These are phyloP conservation scores for Setaria italica DNA, from an alignment of 202 grass and related monocot species.

Conservation along the genomic window DNA sequence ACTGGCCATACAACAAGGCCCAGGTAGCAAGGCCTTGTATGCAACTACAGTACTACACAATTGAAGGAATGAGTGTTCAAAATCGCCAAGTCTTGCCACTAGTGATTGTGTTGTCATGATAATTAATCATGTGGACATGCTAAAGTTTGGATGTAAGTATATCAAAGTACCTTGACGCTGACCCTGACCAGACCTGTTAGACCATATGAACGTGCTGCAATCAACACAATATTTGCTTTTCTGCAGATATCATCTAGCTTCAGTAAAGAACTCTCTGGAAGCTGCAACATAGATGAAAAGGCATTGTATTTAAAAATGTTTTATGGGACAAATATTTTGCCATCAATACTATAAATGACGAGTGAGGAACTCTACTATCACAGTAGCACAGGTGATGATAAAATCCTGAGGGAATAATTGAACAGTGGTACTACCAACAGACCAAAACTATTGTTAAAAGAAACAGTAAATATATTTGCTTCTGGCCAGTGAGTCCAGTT, in stretches of 20 bases:
- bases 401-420: not conserved
- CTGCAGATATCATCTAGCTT: slow-evolving; percentile 92
- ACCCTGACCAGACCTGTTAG: slow-evolving; percentile 87
- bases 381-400: not conserved
- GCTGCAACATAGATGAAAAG: slow-evolving; percentile 52
- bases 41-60: not conserved
- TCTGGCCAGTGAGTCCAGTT: not conserved
- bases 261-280: slow-evolving; percentile 75
- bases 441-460: slow-evolving; percentile 3
- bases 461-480: not conserved
- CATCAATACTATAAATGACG: not conserved
- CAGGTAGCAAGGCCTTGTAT: not conserved
- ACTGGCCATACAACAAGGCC: not conserved
- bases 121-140: slow-evolving; percentile 13
- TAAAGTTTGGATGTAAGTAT: not conserved
- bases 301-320: slow-evolving; percentile 31
- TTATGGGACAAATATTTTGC: not conserved
- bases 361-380: slow-evolving; percentile 5
- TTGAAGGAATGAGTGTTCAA: not conserved
- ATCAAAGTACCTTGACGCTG: slow-evolving; percentile 80
- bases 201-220: slow-evolving; percentile 93
- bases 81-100: not conserved
- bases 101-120: not conserved
- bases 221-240: slow-evolving; percentile 72
- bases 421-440: not conserved